These are phyloP conservation scores for Colletotrichum graminicola DNA, from an alignment of 2,329 filamentous ascomycete species.

Conservation along the genomic window DNA sequence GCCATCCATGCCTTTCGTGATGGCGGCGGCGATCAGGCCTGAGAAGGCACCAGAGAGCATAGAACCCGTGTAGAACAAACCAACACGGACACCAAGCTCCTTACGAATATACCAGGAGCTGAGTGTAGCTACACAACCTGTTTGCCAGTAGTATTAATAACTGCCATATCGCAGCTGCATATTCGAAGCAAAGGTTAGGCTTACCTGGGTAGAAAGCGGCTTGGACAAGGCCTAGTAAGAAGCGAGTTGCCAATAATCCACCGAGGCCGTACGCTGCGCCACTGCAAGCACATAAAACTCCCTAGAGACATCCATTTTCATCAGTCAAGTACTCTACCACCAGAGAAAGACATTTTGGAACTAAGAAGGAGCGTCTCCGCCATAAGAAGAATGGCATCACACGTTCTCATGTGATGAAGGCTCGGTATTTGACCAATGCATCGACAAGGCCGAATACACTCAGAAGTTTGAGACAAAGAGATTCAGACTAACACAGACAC, in stretches of 20 bases:
- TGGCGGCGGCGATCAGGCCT: slow-evolving; percentile 43
- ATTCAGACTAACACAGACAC: slow-evolving; percentile 46
- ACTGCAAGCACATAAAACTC: slow-evolving; percentile 39
- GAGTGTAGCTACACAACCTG: slow-evolving; percentile 34
- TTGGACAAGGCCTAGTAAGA: slow-evolving; percentile 39
- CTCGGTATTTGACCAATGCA: not conserved
- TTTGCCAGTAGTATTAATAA: not conserved
- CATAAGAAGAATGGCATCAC: not conserved
- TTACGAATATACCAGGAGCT: slow-evolving; percentile 38
- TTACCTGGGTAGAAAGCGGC: slow-evolving; percentile 48
- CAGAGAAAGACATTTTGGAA: not conserved
- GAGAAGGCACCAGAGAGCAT: slow-evolving; percentile 45
- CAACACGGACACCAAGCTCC: slow-evolving; percentile 37
- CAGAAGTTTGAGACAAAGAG: slow-evolving; percentile 42
- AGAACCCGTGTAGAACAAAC: slow-evolving; percentile 40
- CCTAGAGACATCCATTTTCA: not conserved
- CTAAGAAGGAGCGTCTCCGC: not conserved
- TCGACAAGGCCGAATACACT: not conserved
- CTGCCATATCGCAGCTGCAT: not conserved
- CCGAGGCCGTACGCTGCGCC: slow-evolving; percentile 27
- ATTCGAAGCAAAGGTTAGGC: slow-evolving; percentile 21
- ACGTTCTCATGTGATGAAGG: slow-evolving; percentile 23
- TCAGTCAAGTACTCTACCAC: slow-evolving; percentile 1
- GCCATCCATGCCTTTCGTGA: slow-evolving; percentile 41
- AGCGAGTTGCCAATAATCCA: slow-evolving; percentile 34